Percentiles rank a stretch among this genome's conserved stretches.
phyloP scores from a whole-genome alignment of 192 early-diverging fungal species.

The Coemansia sp. region DNA sequence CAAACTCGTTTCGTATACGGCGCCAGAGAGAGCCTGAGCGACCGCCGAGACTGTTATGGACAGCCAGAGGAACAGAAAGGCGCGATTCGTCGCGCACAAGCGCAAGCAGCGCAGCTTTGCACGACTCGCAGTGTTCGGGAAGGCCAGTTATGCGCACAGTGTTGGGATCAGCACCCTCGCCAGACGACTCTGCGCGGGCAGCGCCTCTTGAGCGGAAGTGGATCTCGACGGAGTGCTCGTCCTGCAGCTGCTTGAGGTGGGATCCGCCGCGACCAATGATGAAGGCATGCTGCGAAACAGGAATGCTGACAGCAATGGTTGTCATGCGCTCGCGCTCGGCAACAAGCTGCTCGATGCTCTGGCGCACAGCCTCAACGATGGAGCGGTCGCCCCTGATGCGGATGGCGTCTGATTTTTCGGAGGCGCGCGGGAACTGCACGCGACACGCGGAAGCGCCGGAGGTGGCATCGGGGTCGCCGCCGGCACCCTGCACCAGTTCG shows the following conservation, averaged over 20 bases:
- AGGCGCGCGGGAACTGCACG: slow-evolving; percentile 63
- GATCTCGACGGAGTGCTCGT: slow-evolving; percentile 63
- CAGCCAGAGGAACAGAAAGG: slow-evolving; percentile 54
- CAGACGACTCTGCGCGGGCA: not conserved
- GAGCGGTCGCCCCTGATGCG: slow-evolving; percentile 62
- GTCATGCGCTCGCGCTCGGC: slow-evolving; percentile 62
- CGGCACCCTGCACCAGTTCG: slow-evolving; percentile 60
- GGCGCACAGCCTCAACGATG: slow-evolving; percentile 50
- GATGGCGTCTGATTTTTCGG: slow-evolving; percentile 59
- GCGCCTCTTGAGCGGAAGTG: slow-evolving; percentile 50
- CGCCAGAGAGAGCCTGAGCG: slow-evolving; percentile 56
- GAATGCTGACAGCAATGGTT: slow-evolving; percentile 63
- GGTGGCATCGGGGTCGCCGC: slow-evolving; percentile 58
- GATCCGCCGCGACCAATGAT: slow-evolving; percentile 81
- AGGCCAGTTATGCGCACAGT: slow-evolving; percentile 60
- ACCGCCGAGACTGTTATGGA: slow-evolving; percentile 60
- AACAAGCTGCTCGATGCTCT: slow-evolving; percentile 54
- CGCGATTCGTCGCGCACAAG: slow-evolving; percentile 58
- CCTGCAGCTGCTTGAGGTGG: slow-evolving; percentile 70
- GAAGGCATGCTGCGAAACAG: slow-evolving; percentile 70
- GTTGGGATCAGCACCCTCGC: slow-evolving; percentile 10
- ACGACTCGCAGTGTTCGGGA: slow-evolving; percentile 58
- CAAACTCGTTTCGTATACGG: slow-evolving; percentile 61
- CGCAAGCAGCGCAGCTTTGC: slow-evolving; percentile 46
- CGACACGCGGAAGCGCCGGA: slow-evolving; percentile 54